These are phyloP conservation scores for Clonostachys sp. DNA, from an alignment of 2,329 filamentous ascomycete genomes.

Conservation along the genomic window DNA sequence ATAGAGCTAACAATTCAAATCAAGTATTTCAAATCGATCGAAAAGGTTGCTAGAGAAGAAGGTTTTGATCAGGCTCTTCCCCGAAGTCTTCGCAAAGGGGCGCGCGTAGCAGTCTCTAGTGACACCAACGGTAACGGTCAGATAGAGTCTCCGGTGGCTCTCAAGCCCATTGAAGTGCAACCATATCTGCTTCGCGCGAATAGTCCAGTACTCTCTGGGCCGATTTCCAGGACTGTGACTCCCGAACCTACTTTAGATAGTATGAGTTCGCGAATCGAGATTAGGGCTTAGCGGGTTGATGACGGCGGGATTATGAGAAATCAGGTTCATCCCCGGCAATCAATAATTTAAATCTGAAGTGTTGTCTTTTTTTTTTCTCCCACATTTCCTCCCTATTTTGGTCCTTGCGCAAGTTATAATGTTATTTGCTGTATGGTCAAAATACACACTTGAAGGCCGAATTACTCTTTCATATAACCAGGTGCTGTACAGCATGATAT, in stretches of 20 bases:
- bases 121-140: too few species aligned
- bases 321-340: too few species aligned
- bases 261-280: not conserved
- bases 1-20: not conserved
- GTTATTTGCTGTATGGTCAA: too few species aligned
- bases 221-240: not conserved
- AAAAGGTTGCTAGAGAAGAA: conserved; percentile 53
- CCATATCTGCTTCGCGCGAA: not conserved
- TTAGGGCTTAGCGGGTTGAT: too few species aligned
- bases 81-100: not conserved
- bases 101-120: not conserved
- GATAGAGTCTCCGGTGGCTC: not conserved
- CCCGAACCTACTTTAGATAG: not conserved
- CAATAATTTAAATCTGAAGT: too few species aligned
- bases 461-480: too few species aligned
- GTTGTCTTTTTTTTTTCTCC: too few species aligned
- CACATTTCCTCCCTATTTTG: too few species aligned
- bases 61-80: conserved; percentile 55
- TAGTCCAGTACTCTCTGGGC: not conserved
- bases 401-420: too few species aligned
- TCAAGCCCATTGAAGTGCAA: not conserved
- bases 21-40: conserved; percentile 68
- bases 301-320: too few species aligned
- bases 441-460: too few species aligned
- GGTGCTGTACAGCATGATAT: too few species aligned